phyloP scores from a whole-genome alignment of 225 moss, liverwort and hornwort genomes.

The Physcomitrellopsis africana region DNA sequence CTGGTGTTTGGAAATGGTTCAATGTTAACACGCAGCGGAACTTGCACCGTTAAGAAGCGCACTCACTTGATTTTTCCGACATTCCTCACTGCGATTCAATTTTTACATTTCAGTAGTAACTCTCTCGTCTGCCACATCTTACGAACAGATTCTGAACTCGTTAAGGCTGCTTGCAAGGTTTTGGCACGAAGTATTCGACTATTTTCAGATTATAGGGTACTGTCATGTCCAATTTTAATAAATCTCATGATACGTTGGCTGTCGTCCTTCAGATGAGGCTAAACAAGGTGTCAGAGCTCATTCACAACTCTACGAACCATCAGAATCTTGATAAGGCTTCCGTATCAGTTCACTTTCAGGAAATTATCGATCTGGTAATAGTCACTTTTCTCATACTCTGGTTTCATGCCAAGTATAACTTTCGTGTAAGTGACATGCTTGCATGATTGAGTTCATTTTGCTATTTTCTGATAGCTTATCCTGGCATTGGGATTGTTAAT shows the following conservation, averaged over 20 bases:
- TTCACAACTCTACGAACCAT: conserved; percentile 95
- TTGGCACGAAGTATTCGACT: conserved; percentile 2
- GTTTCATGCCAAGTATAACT: conserved; percentile 5
- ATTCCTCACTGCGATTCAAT: background rate
- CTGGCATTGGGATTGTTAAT: conserved; percentile 1
- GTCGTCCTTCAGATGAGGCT: conserved; percentile 82
- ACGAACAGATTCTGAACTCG: background rate
- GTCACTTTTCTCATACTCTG: conserved; percentile 12
- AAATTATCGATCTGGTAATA: conserved; percentile 87
- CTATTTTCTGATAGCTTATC: background rate
- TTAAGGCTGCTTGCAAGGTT: conserved; percentile 1
- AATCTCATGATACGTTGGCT: conserved; percentile 17
- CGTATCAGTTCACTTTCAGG: conserved; percentile 96
- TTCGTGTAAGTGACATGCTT: background rate
- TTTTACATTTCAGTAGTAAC: background rate
- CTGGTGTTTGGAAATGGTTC: background rate
- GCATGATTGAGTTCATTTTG: background rate
- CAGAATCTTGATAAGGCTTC: conserved; percentile 94
- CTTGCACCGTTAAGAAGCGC: background rate
- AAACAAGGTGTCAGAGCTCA: conserved; percentile 98
- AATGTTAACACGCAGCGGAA: background rate
- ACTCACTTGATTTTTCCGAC: background rate
- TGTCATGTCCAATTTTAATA: background rate
- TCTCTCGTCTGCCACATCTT: conserved; percentile 13
- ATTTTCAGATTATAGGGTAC: background rate